Conservation (phyloP, 768 basidiomycete genomes). For the Mrakia frigida region DNA sequence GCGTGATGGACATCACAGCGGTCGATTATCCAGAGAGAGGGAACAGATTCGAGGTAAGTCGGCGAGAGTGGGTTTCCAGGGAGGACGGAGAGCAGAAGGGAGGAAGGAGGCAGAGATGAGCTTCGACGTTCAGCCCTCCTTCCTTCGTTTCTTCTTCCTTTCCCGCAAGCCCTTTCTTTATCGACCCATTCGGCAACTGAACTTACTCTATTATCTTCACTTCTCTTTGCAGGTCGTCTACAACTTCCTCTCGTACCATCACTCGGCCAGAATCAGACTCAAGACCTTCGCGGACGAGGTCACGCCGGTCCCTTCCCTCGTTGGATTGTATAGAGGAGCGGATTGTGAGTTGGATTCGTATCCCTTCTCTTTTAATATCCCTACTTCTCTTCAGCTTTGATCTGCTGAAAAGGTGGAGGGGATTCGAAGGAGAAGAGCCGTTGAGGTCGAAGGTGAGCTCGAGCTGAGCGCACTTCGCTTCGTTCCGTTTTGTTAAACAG, state of each 20-base stretch:
- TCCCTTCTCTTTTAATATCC: no score
- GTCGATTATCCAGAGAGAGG: constrained; percentile 85
- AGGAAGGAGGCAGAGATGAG: neutral
- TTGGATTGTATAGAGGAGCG: constrained; percentile 76
- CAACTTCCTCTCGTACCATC: constrained; percentile 68
- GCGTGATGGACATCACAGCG: constrained; percentile 85
- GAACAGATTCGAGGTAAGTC: constrained; percentile 68
- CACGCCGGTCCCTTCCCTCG: constrained; percentile 78
- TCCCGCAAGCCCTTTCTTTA: no score
- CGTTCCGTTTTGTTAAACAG: neutral
- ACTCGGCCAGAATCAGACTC: constrained; percentile 81
- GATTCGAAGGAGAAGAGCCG: no score
- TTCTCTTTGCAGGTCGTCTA: constrained; percentile 86
- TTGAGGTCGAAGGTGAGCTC: no score
- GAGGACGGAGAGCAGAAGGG: neutral
- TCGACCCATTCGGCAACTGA: no score
- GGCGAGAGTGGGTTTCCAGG: neutral
- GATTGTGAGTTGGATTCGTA: constrained; percentile 67
- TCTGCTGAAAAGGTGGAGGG: no score
- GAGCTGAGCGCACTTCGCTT: neutral
- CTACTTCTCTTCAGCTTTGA: no score
- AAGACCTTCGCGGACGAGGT: constrained; percentile 96
- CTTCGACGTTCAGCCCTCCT: no score
- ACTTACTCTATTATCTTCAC: no score
- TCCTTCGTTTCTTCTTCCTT: neutral